Evolutionary conservation across 768 basidiomycete species (phyloP), one percentile per base, ranked within the genome.

Genomic region (Cyclocybe aegerita): DNA sequence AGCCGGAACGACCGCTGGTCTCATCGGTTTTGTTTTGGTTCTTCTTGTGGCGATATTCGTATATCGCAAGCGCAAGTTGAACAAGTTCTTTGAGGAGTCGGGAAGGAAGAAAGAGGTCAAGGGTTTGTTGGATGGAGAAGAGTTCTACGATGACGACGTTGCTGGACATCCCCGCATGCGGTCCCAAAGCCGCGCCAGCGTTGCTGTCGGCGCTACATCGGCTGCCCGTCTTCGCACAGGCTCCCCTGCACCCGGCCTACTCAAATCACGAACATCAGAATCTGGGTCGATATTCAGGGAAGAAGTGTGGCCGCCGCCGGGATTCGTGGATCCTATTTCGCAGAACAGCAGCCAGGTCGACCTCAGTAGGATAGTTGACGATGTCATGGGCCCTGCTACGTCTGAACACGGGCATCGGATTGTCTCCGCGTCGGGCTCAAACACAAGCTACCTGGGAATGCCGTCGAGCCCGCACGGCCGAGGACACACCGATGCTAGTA

Each of bases 251-350:
- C 71, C 69, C 0, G 67, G 72, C 6, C 58, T 75, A 23, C 62
- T 74, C 39, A 70, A 70, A 30, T 62, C 73, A 2, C 65, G 73
- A 5, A 68, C 64, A 3, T 70, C 77, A 2, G 76, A 78, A 34
- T 61, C 70, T 2, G 77, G 76, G 1, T 78, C 77, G 0, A 67
- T 76, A 33, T 79, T 80, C 60, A 66, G 69, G 12, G 79, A 80
- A 44, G 74, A 78, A 10, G 70, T 77, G 0, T 77, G 74, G 71
- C 73, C 74, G 0, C 78, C 78, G 1, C 65, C 50, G 1, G 66
- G 65, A 17, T 67, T 75, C 34, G 69, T 74, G 5, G 76, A 78
- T 53, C 76, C 75, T 0, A 70, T 75, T 16, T 54, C 58, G 45
- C 55, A 62, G 38, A 15, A 49, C 29, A 70, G 64, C 49, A 68